Evolutionary conservation across 2,329 filamentous ascomycete species (phyloP).

Genomic region (Claviceps digitariae): DNA sequence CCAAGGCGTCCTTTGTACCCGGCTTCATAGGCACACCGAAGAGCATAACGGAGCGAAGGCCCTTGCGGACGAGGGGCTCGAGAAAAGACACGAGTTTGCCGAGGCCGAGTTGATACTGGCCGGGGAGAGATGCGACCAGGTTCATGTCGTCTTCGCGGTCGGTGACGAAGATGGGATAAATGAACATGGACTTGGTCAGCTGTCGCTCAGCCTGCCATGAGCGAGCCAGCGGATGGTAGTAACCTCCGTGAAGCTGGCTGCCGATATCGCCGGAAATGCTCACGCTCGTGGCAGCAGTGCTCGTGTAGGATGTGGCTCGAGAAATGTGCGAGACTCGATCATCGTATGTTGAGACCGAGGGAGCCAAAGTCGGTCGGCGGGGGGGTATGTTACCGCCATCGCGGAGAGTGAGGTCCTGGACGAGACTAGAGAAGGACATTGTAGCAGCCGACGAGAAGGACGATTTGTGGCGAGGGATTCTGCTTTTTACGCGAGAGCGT

Average conservation of each 20-base stretch:
- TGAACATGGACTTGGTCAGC: constrained; percentile 94
- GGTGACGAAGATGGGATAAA: constrained; percentile 93
- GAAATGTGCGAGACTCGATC: constrained; percentile 49
- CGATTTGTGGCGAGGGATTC: not conserved
- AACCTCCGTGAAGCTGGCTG: constrained; percentile 72
- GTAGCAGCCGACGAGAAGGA: not conserved
- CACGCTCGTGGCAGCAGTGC: constrained; percentile 53
- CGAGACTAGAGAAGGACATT: constrained; percentile 57
- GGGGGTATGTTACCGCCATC: constrained; percentile 31
- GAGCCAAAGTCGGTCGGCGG: constrained; percentile 31
- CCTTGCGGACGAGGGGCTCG: constrained; percentile 75
- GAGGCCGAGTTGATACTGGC: constrained; percentile 76
- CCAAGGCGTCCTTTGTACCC: constrained; percentile 76
- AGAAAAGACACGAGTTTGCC: constrained; percentile 79
- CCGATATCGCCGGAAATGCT: constrained; percentile 64
- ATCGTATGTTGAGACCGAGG: constrained; percentile 42
- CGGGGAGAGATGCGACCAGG: constrained; percentile 78
- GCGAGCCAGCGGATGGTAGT: constrained; percentile 65
- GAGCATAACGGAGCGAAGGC: constrained; percentile 82
- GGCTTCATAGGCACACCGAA: constrained; percentile 84
- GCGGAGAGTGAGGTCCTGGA: constrained; percentile 49
- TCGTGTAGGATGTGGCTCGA: constrained; percentile 50
- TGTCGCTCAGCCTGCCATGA: constrained; percentile 77
- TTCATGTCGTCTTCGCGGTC: constrained; percentile 89
- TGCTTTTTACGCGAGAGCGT: not conserved